These are phyloP conservation scores for Cydonia oblonga DNA, from an alignment of 331 rosid species.

Conservation along the genomic window DNA sequence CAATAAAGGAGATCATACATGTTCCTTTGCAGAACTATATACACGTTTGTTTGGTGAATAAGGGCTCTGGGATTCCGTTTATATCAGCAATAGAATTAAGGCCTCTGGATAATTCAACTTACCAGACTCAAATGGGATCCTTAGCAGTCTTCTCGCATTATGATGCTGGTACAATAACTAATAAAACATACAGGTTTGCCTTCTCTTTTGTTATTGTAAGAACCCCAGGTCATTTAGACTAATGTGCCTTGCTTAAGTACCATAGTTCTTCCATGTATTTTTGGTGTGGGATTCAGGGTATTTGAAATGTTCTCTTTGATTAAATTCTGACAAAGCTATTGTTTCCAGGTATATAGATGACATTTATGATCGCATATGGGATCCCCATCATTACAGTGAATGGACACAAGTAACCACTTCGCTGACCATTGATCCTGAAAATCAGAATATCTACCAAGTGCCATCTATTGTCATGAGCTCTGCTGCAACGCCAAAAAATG, in stretches of 20 bases:
- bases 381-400: rapidly evolving
- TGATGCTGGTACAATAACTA: slow-evolving; percentile 12
- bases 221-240: too few relatives aligned
- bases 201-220: background rate
- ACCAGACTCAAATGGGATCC: slow-evolving; percentile 8
- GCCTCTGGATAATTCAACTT: slow-evolving; percentile 16
- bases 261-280: too few relatives aligned
- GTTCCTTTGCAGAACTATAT: slow-evolving; percentile 15
- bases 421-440: background rate
- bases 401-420: slow-evolving; percentile 19
- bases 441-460: background rate
- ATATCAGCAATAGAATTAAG: slow-evolving; percentile 38
- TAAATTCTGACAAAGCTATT: background rate
- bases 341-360: slow-evolving; percentile 36
- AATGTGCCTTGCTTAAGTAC: too few relatives aligned
- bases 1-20: slow-evolving; percentile 31
- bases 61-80: slow-evolving; percentile 25
- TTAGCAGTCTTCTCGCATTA: slow-evolving; percentile 12
- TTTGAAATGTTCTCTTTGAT: background rate
- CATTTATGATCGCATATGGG: slow-evolving; percentile 36
- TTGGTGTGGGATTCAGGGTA: background rate
- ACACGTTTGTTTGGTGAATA: slow-evolving; percentile 28
- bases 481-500: slow-evolving; percentile 15
- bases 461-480: slow-evolving; percentile 38
- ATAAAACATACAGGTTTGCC: slow-evolving; percentile 21